Conservation (phyloP, 1,284 basidiomycete species). For the Cutaneotrichosporon sp. region DNA sequence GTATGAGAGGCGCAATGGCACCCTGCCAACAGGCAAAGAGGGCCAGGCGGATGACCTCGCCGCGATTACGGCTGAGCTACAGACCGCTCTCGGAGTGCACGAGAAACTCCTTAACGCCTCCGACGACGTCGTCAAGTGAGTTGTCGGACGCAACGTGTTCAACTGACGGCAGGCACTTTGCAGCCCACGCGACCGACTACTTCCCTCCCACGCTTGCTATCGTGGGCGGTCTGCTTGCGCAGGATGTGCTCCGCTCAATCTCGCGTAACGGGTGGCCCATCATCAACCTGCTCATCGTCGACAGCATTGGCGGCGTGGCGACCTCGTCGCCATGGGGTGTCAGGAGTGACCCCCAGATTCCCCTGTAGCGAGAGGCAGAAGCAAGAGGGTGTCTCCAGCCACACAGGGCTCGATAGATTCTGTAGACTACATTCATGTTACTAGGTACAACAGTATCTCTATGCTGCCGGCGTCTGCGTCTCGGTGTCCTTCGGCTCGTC, state of each 20-base stretch:
- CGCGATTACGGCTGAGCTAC: conserved; percentile 57
- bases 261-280: conserved; percentile 86
- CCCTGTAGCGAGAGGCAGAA: background rate
- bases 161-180: conserved; percentile 53
- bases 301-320: conserved; percentile 60
- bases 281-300: conserved; percentile 86
- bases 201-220: conserved; percentile 87
- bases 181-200: conserved; percentile 70
- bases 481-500: conserved; percentile 1
- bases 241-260: conserved; percentile 88
- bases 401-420: background rate
- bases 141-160: background rate
- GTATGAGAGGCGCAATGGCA: conserved; percentile 60
- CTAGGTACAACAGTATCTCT: conserved; percentile 17
- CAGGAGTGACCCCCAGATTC: conserved; percentile 3
- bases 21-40: conserved; percentile 56
- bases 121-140: conserved; percentile 51
- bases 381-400: too few relatives aligned
- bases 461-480: conserved; percentile 2
- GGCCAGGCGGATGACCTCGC: conserved; percentile 58
- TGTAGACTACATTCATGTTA: conserved; percentile 17
- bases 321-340: conserved; percentile 36
- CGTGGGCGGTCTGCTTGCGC: conserved; percentile 86
- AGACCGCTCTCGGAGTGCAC: conserved; percentile 63
- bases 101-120: conserved; percentile 57